These are phyloP conservation scores for Cutaneotrichosporon sp. DNA, from an alignment of 1,284 basidiomycete species.

Conservation along the genomic window DNA sequence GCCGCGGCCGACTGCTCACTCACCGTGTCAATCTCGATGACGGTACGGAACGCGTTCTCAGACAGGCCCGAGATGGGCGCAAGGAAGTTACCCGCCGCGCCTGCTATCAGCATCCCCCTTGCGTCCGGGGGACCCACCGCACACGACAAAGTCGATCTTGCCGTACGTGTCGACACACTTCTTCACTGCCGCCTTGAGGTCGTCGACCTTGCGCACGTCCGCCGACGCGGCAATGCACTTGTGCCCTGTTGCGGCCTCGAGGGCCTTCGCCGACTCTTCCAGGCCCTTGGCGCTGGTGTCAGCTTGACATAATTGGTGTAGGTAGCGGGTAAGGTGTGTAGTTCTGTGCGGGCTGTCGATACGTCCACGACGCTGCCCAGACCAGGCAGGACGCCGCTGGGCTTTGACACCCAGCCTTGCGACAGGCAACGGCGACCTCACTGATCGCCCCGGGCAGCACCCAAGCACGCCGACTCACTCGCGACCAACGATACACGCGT, in stretches of 20 bases:
- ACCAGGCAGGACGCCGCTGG: no score
- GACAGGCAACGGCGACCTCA: no score
- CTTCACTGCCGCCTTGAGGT: slow-evolving; percentile 69
- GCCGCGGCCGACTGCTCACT: no score
- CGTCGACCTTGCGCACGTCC: slow-evolving; percentile 74
- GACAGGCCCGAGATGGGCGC: slow-evolving; percentile 74
- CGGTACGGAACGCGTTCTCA: slow-evolving; percentile 84
- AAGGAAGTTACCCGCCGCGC: slow-evolving; percentile 84
- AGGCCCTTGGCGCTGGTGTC: slow-evolving; percentile 66
- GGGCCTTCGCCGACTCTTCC: slow-evolving; percentile 62
- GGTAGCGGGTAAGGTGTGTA: no score
- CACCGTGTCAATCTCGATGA: slow-evolving; percentile 82
- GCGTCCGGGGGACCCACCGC: slow-evolving; percentile 54
- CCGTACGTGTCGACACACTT: slow-evolving; percentile 73
- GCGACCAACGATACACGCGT: slow-evolving; percentile 75
- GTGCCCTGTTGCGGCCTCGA: slow-evolving; percentile 64
- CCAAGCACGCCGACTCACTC: slow-evolving; percentile 61
- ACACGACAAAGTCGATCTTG: slow-evolving; percentile 89
- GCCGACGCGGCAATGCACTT: slow-evolving; percentile 69
- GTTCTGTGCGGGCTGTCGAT: not conserved
- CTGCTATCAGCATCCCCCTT: slow-evolving; percentile 45
- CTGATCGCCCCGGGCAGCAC: not conserved
- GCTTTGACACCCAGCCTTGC: no score
- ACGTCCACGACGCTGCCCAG: no score
- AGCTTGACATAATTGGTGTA: no score